Conservation (phyloP, 2,329 filamentous ascomycete species). For the Botrytis medusae region DNA sequence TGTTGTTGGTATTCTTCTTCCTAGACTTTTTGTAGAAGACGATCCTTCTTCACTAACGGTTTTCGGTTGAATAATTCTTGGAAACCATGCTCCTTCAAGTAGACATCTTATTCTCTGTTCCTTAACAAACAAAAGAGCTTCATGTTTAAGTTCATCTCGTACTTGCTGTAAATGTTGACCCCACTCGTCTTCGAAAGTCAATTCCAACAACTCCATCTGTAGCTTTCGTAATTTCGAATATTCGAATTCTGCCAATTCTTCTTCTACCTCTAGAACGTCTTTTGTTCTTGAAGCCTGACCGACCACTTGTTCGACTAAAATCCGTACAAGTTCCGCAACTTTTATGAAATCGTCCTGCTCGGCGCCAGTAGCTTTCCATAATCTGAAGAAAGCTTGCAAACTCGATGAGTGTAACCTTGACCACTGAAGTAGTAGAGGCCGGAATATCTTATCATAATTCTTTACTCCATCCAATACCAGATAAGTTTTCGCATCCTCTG, state of each 20-base stretch:
- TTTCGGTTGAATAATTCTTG: conserved; percentile 46
- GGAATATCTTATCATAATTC: conserved; percentile 83
- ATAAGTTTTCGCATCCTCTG: conserved; percentile 75
- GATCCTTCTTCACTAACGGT: conserved; percentile 44
- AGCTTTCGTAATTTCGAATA: conserved; percentile 74
- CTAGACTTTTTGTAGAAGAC: conserved; percentile 22
- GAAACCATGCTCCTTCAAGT: conserved; percentile 86
- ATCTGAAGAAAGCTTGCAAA: conserved; percentile 80
- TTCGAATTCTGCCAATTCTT: conserved; percentile 83
- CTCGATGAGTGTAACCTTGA: conserved; percentile 83
- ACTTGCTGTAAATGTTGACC: conserved; percentile 85
- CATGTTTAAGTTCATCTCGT: conserved; percentile 85
- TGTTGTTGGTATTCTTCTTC: conserved; percentile 26
- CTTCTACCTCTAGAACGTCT: conserved; percentile 83
- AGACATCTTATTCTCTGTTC: conserved; percentile 92
- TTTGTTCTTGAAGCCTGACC: conserved; percentile 79
- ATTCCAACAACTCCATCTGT: conserved; percentile 89
- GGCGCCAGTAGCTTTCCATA: conserved; percentile 91
- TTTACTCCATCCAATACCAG: conserved; percentile 71
- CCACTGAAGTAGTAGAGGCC: conserved; percentile 88
- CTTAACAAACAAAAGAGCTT: conserved; percentile 93
- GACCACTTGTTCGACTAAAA: conserved; percentile 85
- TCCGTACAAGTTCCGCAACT: conserved; percentile 85
- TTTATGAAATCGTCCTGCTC: conserved; percentile 88
- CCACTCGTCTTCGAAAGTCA: conserved; percentile 94